Evolutionary conservation across 164 flowering plant species (phyloP), one percentile per base, ranked within the genome.

Genomic region (Brasenia schreberi): DNA sequence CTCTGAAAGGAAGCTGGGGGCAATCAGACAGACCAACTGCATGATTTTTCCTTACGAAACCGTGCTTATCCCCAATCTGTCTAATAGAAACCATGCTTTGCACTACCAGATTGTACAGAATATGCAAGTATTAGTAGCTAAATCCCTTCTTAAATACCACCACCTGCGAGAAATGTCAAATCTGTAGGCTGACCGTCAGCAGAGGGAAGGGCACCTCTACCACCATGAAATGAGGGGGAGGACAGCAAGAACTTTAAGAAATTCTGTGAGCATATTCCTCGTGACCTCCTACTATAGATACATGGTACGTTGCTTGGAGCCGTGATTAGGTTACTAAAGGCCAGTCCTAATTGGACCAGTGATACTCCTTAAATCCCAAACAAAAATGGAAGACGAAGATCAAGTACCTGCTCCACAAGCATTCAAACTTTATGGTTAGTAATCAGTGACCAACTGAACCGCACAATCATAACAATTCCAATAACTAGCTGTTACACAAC

Each of bases 101-200:
- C 18, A 58, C 60, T 58, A 14, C 17, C 60, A 12, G 16, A 58
- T 1, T 58, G 60, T 58, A 18, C 60, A 12, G 18, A 58, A 58
- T 58, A 33, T 33, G 39, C 2, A 33, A 33, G 39, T 33, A 33
- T 33, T 33, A 58, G 17, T 9, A 44, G 14, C 10, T 10, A 7
- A 18, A 17, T 4, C 10, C 0, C 0, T 5, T 16, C 64, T 70
- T 68, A 72, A 72, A 58, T 64, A 17, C 82, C 79, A 11, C 79
- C 82, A 68, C 82, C 79, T 62, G 82, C 82, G 68, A 79, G 82
- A 72, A 70, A 79, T 6, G 79, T 79, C 67, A 79, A 66, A 74
- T 79, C 82, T 5, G 79, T 71, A 18, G 79, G 82, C 76, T 74
- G 76, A 76, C 79, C 79, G 59, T 78, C 82, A 66, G 82, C 82